Percentiles rank a stretch among this genome's conserved stretches.
phyloP scores from a whole-genome alignment of 176 grass and related monocot genomes.

The Cenchrus purpureus region DNA sequence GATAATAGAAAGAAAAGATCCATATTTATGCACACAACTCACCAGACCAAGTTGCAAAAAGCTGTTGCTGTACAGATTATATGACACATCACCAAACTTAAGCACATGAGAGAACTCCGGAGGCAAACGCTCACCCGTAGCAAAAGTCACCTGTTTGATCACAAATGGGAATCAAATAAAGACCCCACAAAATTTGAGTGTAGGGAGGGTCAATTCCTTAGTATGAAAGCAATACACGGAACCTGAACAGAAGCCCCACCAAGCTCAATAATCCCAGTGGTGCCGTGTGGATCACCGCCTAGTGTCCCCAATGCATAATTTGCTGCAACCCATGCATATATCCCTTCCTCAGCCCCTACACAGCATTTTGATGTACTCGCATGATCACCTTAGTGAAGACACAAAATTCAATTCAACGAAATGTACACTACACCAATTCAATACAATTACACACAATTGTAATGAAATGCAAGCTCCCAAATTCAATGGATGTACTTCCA shows the following conservation, averaged over 20 bases:
- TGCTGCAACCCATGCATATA: conserved; percentile 87
- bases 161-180: conserved; percentile 24
- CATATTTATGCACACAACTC: conserved; percentile 37
- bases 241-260: conserved; percentile 94
- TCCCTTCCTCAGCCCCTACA: conserved; percentile 84
- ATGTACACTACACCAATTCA: not conserved
- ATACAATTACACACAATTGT: not conserved
- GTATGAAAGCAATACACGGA: conserved; percentile 31
- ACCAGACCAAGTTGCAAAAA: conserved; percentile 96
- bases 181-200: not conserved
- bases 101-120: conserved; percentile 64
- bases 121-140: conserved; percentile 62
- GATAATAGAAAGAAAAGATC: not conserved
- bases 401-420: not conserved
- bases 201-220: not conserved
- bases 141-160: conserved; percentile 69
- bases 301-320: conserved; percentile 82
- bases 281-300: conserved; percentile 55
- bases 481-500: conserved; percentile 13
- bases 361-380: conserved; percentile 33
- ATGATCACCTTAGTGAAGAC: conserved; percentile 12
- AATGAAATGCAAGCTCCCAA: conserved; percentile 19
- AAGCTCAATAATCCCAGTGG: conserved; percentile 89
- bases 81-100: conserved; percentile 65
- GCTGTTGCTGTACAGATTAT: conserved; percentile 86